phyloP scores from a whole-genome alignment of 2,329 filamentous ascomycete genomes.

The Chaetomiaceae sp. region DNA sequence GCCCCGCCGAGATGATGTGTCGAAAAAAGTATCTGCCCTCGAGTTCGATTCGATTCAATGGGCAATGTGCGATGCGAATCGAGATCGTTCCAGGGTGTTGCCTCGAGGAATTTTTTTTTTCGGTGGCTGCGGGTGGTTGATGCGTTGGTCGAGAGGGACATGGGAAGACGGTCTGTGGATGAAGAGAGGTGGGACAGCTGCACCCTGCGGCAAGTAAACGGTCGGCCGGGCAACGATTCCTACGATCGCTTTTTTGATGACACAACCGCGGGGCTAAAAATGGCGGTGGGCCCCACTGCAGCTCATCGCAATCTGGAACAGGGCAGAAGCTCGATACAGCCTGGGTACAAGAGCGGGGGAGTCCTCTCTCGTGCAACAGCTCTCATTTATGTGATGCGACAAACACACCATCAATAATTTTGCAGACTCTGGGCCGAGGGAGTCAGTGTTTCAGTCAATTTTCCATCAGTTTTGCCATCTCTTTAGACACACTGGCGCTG shows the following conservation, averaged over 20 bases:
- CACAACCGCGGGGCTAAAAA: slow-evolving; percentile 22
- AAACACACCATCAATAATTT: background rate
- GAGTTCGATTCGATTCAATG: no score
- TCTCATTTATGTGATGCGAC: background rate
- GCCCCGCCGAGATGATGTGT: slow-evolving; percentile 14
- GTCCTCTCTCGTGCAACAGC: background rate
- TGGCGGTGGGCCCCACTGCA: slow-evolving; percentile 12
- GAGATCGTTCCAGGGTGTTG: slow-evolving; percentile 13
- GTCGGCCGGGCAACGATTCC: slow-evolving; percentile 27
- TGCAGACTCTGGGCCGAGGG: background rate
- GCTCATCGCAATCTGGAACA: slow-evolving; percentile 4
- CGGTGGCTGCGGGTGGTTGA: slow-evolving; percentile 1
- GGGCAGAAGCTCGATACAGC: background rate
- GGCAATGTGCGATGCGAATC: slow-evolving; percentile 2
- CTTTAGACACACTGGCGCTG: background rate
- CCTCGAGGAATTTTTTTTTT: slow-evolving; percentile 5
- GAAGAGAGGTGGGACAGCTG: slow-evolving; percentile 12
- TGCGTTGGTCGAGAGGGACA: slow-evolving; percentile 7
- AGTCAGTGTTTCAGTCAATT: background rate
- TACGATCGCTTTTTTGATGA: slow-evolving; percentile 16
- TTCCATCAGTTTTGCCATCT: background rate
- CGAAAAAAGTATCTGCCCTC: background rate
- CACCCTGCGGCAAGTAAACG: slow-evolving; percentile 25
- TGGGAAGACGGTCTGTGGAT: background rate
- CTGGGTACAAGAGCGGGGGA: background rate